Evolutionary conservation across 345 rosid species (phyloP).

Genomic region (Rhizophora mangle): DNA sequence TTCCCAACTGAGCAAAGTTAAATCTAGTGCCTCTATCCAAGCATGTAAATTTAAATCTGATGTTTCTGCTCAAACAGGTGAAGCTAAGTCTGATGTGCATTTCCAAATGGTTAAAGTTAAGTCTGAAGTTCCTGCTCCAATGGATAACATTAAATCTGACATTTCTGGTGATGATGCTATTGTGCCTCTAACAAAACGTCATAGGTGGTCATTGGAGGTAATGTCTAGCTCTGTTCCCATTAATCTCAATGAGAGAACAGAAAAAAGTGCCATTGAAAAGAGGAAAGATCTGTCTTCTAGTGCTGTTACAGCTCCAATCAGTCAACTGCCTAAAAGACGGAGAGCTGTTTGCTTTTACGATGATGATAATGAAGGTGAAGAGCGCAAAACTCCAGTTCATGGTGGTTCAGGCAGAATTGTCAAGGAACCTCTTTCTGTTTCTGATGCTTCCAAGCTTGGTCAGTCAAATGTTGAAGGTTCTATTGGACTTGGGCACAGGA

Average conservation of each 20-base stretch:
- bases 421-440: slow-evolving; percentile 29
- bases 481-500: slow-evolving; percentile 28
- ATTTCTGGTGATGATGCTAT: slow-evolving; percentile 48
- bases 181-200: slow-evolving; percentile 55
- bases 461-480: slow-evolving; percentile 33
- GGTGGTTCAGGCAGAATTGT: slow-evolving; percentile 43
- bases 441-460: slow-evolving; percentile 33
- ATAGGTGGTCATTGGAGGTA: slow-evolving; percentile 56
- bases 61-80: not conserved
- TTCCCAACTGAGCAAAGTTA: not conserved
- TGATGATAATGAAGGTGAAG: slow-evolving; percentile 59
- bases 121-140: slow-evolving; percentile 11
- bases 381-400: slow-evolving; percentile 83
- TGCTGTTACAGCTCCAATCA: slow-evolving; percentile 33
- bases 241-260: slow-evolving; percentile 40
- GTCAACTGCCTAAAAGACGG: slow-evolving; percentile 55
- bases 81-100: slow-evolving; percentile 11
- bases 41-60: slow-evolving; percentile 13
- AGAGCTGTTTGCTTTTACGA: slow-evolving; percentile 69
- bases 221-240: slow-evolving; percentile 45
- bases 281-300: slow-evolving; percentile 37
- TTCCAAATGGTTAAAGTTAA: slow-evolving; percentile 8
- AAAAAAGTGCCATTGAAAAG: slow-evolving; percentile 34
- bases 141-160: slow-evolving; percentile 11
- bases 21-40: not conserved